Percentiles rank a stretch among this genome's conserved stretches.
phyloP scores from a whole-genome alignment of 352 stramenopile genomes.

The Aphanomyces stellatus region DNA sequence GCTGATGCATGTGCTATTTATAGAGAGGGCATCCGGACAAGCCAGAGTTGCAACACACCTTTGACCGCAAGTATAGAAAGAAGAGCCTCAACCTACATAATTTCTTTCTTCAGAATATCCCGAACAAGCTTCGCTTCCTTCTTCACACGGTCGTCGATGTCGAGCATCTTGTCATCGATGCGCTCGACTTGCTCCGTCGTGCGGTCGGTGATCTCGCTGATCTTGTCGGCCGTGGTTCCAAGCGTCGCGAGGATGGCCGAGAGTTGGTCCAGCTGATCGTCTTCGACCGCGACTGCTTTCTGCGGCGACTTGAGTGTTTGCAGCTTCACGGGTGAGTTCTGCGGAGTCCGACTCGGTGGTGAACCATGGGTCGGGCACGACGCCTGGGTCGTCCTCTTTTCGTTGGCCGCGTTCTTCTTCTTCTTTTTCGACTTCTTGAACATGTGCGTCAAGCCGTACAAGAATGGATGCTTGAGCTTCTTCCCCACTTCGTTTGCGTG shows the following conservation, averaged over 20 bases:
- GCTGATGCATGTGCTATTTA: too few relatives aligned
- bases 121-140: slow-evolving; percentile 42
- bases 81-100: slow-evolving; percentile 18
- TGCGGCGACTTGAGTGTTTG: neutral
- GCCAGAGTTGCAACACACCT: slow-evolving; percentile 86
- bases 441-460: slow-evolving; percentile 33
- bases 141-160: slow-evolving; percentile 58
- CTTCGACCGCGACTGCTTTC: neutral
- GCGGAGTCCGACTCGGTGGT: too few relatives aligned
- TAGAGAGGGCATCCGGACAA: too few relatives aligned
- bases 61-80: slow-evolving; percentile 78
- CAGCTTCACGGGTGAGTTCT: neutral
- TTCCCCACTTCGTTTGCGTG: slow-evolving; percentile 63
- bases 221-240: slow-evolving; percentile 51
- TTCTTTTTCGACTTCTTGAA: slow-evolving; percentile 36
- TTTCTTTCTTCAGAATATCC: neutral
- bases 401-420: neutral
- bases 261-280: slow-evolving; percentile 52
- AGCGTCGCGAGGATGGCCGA: slow-evolving; percentile 53
- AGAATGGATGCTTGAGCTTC: slow-evolving; percentile 54
- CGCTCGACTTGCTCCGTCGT: slow-evolving; percentile 68
- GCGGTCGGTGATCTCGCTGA: slow-evolving; percentile 54
- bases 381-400: too few relatives aligned
- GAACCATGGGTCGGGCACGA: too few relatives aligned
- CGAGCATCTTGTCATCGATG: slow-evolving; percentile 52